Evolutionary conservation across 75 land plant genomes (phyloP).

Genomic region (Selaginella moellendorffii): DNA sequence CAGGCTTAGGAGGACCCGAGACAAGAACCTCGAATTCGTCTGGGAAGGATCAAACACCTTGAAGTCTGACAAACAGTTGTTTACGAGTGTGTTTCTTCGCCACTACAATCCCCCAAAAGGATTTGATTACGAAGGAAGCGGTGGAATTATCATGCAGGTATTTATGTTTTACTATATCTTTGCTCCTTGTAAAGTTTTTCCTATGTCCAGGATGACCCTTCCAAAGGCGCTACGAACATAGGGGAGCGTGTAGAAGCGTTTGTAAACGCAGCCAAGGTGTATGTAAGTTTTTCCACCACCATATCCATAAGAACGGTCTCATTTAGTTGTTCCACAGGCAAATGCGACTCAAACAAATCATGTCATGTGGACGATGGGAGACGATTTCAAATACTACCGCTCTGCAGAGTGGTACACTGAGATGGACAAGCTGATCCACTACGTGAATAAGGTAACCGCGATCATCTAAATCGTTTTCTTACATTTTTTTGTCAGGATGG

Average conservation of each 20-base stretch:
- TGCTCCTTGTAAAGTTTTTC: too few species aligned
- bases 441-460: constrained; percentile 63
- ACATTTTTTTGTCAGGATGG: too few species aligned
- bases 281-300: neutral
- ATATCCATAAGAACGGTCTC: too few species aligned
- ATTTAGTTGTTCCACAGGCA: constrained; percentile 37
- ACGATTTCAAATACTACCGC: constrained; percentile 79
- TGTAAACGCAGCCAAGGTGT: constrained; percentile 14
- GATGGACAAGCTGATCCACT: constrained; percentile 82
- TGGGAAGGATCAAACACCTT: constrained; percentile 84
- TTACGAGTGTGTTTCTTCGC: constrained; percentile 50
- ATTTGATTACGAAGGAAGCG: constrained; percentile 48
- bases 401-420: constrained; percentile 81
- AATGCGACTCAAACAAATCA: constrained; percentile 69
- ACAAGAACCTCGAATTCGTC: constrained; percentile 69
- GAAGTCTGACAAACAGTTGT: constrained; percentile 17
- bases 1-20: constrained; percentile 42
- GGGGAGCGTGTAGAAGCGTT: constrained; percentile 23
- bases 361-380: constrained; percentile 97
- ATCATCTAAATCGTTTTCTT: neutral
- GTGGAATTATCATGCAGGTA: neutral
- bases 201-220: constrained; percentile 22
- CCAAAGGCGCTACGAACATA: constrained; percentile 17
- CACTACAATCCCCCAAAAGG: constrained; percentile 84
- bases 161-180: too few species aligned